Evolutionary conservation across 2,329 filamentous ascomycete species (phyloP), one percentile per base, ranked within the genome.

Genomic region (Fusarium sp.): DNA sequence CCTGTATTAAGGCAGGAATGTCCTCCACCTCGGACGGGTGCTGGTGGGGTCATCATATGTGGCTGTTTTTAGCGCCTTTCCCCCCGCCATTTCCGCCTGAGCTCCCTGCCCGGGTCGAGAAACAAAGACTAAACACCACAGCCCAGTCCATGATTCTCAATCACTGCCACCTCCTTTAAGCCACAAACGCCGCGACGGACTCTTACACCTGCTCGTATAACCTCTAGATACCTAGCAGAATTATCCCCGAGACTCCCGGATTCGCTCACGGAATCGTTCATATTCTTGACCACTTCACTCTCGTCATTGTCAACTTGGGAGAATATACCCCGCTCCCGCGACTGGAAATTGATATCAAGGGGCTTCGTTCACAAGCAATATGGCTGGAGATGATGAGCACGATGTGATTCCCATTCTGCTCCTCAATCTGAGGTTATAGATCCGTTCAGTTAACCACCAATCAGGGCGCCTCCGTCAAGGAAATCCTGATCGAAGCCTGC

Each of bases 401-500:
- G 75, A 76, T 55, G 75, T 76, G 69, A 48, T 61, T 21, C 14
- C 27, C 19, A 11, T 11, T 35, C 14, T 6, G n/a, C 8, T 4
- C 14, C 36, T 25, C 11, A 23, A 33, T 19, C 6, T 7, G n/a
- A 7, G 14, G 8, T 7, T 31, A 32, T 3, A 14, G n/a, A 10
- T 9, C 13, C 9, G 15, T 25, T 32, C 17, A 23, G 32, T 23
- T 48, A 23, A 50, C 21, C 3, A 10, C 9, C 17, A 15, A 13
- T 7, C 10, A 96, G 90, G 95, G 94, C 74, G 94, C 94, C 68
- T 91, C 91, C 57, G 86, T 88, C 42, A 84, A 88, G 75, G 94
- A 98, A 80, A 85, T 91, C 71, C 85, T 98, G 69, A 87, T 98
- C 77, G 94, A 96, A 80, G 92, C 95, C 70, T 96, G 91, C 79